Conservation (phyloP, 2,329 filamentous ascomycete genomes). For the Myrmaecium sp. region DNA sequence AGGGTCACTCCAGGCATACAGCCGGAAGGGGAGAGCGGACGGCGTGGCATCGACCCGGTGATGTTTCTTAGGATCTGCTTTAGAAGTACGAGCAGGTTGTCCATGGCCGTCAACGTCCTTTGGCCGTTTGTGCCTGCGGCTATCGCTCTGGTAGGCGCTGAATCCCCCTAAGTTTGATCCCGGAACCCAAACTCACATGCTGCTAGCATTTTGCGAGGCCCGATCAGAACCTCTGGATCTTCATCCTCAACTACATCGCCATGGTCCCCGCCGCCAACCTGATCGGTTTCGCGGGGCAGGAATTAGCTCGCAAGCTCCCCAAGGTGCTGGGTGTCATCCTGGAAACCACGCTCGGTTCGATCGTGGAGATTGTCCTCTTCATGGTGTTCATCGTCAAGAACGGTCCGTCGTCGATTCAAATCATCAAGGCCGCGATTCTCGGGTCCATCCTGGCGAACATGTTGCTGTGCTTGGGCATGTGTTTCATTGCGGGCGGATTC, state of each 20-base stretch:
- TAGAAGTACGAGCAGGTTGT: slow-evolving; percentile 45
- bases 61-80: slow-evolving; percentile 48
- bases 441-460: slow-evolving; percentile 73
- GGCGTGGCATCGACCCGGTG: slow-evolving; percentile 45
- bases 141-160: slow-evolving; percentile 39
- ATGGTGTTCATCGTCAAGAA: slow-evolving; percentile 48
- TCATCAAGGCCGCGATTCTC: slow-evolving; percentile 69
- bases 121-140: slow-evolving; percentile 62
- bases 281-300: slow-evolving; percentile 57
- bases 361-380: slow-evolving; percentile 72
- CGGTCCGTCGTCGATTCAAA: slow-evolving; percentile 32
- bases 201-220: slow-evolving; percentile 33
- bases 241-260: slow-evolving; percentile 55
- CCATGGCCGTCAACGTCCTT: slow-evolving; percentile 49
- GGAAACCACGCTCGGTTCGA: slow-evolving; percentile 46
- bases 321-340: slow-evolving; percentile 51
- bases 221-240: slow-evolving; percentile 45
- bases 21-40: slow-evolving; percentile 49
- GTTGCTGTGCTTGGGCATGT: slow-evolving; percentile 61
- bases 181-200: slow-evolving; percentile 6
- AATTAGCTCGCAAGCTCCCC: slow-evolving; percentile 56
- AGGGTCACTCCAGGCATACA: slow-evolving; percentile 25
- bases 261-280: slow-evolving; percentile 65
- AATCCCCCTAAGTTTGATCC: slow-evolving; percentile 1
- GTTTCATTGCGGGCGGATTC: slow-evolving; percentile 64